Evolutionary conservation across 257 asterid genomes (phyloP).

Genomic region (Fraxinus americana): DNA sequence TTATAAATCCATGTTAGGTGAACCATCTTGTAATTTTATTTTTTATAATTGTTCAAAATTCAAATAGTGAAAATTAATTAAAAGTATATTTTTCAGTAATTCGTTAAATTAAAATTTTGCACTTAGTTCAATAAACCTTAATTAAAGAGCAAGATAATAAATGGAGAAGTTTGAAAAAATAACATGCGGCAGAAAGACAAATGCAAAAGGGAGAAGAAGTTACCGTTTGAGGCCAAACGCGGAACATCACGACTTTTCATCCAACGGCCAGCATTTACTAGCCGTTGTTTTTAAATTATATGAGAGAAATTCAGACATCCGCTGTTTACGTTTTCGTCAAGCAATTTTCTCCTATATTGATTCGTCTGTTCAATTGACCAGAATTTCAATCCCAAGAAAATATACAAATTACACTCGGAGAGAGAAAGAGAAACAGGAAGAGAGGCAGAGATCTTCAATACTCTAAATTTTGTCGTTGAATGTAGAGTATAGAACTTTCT

Average conservation of each 20-base stretch:
- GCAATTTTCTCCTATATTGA: background rate
- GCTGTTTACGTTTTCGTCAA: conserved; percentile 27
- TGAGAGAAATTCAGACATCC: conserved; percentile 38
- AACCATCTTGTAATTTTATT: no score
- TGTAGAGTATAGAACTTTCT: background rate
- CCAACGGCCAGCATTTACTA: conserved; percentile 48
- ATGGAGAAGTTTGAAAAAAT: conserved; percentile 22
- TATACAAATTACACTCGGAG: background rate
- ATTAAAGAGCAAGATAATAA: background rate
- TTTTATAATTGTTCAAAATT: background rate
- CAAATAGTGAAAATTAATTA: no score
- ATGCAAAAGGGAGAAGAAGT: background rate
- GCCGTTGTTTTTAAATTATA: conserved; percentile 65
- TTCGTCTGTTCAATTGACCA: background rate
- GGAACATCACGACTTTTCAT: conserved; percentile 43
- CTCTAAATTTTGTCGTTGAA: conserved; percentile 1
- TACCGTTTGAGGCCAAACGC: conserved; percentile 35
- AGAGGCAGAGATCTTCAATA: background rate
- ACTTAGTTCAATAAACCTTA: background rate
- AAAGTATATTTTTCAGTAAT: no score
- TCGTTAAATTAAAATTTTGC: background rate
- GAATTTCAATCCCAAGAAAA: background rate
- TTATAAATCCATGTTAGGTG: background rate
- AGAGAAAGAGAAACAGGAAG: conserved; percentile 4
- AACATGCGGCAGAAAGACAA: conserved; percentile 19